phyloP scores from a whole-genome alignment of 257 asterid species.

The Fraxinus anomala region DNA sequence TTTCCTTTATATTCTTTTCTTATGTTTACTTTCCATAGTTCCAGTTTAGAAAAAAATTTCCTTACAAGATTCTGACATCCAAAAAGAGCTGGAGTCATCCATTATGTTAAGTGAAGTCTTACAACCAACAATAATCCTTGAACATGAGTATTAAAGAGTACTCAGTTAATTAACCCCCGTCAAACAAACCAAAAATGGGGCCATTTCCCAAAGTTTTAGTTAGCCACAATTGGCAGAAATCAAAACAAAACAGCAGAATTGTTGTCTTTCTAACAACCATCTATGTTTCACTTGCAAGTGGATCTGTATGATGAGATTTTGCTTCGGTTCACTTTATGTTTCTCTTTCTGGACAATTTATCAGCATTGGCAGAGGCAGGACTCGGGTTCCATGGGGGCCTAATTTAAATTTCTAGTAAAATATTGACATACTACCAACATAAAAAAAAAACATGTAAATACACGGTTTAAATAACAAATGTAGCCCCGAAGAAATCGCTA shows the following conservation, averaged over 20 bases:
- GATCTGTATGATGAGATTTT: neutral
- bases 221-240: neutral
- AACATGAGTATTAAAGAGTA: neutral
- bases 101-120: neutral
- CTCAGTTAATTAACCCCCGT: neutral
- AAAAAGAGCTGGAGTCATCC: neutral
- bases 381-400: too few relatives aligned
- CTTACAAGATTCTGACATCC: neutral
- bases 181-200: neutral
- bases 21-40: neutral
- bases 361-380: too few relatives aligned
- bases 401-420: neutral
- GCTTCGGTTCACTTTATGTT: neutral
- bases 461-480: neutral
- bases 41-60: neutral
- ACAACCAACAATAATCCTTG: neutral
- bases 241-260: neutral
- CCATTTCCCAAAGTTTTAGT: neutral
- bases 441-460: neutral
- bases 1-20: neutral
- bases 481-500: conserved; percentile 1
- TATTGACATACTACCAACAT: neutral
- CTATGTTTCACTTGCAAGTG: neutral
- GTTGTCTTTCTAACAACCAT: neutral
- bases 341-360: neutral